Conservation (phyloP, 1,139 yeast species). For the Suhomyces chickasaworum region DNA sequence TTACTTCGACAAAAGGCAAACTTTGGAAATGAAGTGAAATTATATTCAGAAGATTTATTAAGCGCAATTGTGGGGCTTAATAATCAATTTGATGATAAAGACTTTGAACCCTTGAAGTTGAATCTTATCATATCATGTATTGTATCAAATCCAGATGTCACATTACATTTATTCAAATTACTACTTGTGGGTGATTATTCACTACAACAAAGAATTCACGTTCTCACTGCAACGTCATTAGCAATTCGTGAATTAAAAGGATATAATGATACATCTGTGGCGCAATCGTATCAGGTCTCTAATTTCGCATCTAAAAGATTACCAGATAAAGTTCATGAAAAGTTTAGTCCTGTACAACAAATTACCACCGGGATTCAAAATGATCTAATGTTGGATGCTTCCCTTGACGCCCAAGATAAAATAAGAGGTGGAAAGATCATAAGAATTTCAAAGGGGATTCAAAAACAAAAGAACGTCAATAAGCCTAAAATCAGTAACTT, state of each 20-base stretch:
- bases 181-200: constrained; percentile 66
- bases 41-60: constrained; percentile 50
- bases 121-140: constrained; percentile 56
- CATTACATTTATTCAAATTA: constrained; percentile 41
- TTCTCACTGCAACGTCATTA: constrained; percentile 57
- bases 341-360: constrained; percentile 18
- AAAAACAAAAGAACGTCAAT: constrained; percentile 15
- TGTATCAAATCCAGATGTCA: constrained; percentile 46
- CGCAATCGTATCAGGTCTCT: constrained; percentile 35
- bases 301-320: constrained; percentile 45
- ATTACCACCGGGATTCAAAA: constrained; percentile 28
- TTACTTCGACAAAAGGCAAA: constrained; percentile 54
- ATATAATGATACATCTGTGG: constrained; percentile 46
- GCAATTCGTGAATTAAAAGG: constrained; percentile 66
- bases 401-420: constrained; percentile 44
- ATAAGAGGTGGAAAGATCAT: constrained; percentile 49
- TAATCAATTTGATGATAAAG: constrained; percentile 49
- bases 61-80: constrained; percentile 48
- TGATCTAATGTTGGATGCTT: constrained; percentile 37
- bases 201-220: constrained; percentile 57
- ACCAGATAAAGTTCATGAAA: constrained; percentile 49
- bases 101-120: constrained; percentile 54
- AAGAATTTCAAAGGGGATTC: constrained; percentile 48
- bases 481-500: constrained; percentile 34
- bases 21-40: constrained; percentile 56